phyloP scores from a whole-genome alignment of 805 yeast species.

The Kuraishia ogatae region DNA sequence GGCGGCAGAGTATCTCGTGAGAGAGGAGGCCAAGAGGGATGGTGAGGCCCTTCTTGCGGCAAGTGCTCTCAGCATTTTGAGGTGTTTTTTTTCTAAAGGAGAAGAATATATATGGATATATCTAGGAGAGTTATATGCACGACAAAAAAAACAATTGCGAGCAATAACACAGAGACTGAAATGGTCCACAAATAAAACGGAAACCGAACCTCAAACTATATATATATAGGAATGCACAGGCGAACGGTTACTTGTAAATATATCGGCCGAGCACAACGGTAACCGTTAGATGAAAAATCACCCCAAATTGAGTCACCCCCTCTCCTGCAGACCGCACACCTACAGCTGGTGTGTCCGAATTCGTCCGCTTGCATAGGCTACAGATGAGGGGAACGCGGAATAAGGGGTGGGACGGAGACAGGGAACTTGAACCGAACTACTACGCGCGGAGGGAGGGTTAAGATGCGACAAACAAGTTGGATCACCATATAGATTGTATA shows the following conservation, averaged over 20 bases:
- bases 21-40: neutral
- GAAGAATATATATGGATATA: neutral
- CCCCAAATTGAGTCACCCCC: neutral
- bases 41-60: neutral
- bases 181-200: neutral
- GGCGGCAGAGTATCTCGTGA: slow-evolving; percentile 8
- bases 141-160: neutral
- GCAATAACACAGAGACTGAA: neutral
- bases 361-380: neutral
- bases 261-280: neutral
- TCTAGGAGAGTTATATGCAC: neutral
- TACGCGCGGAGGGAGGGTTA: too few species aligned
- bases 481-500: too few species aligned
- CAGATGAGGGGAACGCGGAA: neutral
- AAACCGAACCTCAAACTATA: neutral
- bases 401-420: neutral
- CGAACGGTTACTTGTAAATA: neutral
- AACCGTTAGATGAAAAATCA: neutral
- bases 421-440: neutral
- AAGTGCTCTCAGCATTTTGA: neutral
- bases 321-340: neutral
- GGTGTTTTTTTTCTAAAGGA: neutral
- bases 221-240: too few species aligned
- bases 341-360: neutral
- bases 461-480: too few species aligned